These are phyloP conservation scores for Senna siamea DNA, from an alignment of 306 rosid genomes.

Conservation along the genomic window DNA sequence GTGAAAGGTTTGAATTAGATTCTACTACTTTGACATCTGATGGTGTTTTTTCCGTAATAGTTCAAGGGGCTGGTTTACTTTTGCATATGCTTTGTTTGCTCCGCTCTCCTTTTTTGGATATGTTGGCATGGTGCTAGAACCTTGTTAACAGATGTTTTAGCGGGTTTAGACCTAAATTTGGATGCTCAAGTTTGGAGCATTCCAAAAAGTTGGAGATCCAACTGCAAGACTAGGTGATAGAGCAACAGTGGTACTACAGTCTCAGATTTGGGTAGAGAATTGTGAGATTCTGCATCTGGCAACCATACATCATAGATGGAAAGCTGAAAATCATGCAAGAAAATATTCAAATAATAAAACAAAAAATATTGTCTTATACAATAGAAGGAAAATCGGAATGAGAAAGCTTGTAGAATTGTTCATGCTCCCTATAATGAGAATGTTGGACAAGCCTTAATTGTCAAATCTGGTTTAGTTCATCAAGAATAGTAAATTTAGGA, in stretches of 20 bases:
- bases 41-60: too few relatives aligned
- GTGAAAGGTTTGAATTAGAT: too few relatives aligned
- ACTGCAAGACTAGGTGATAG: too few relatives aligned
- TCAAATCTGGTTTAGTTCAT: neutral
- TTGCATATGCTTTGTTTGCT: too few relatives aligned
- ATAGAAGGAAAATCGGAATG: neutral
- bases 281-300: neutral
- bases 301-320: neutral
- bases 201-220: too few relatives aligned
- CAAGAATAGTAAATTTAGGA: slow-evolving; percentile 10
- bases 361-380: neutral
- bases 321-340: neutral
- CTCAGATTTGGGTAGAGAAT: neutral
- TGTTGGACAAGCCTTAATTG: neutral
- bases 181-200: too few relatives aligned
- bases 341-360: neutral
- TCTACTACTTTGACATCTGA: too few relatives aligned
- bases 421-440: neutral
- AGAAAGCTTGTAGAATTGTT: neutral
- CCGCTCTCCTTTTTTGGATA: too few relatives aligned
- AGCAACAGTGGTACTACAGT: neutral
- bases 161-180: too few relatives aligned
- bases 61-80: too few relatives aligned
- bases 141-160: too few relatives aligned
- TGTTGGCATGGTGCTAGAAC: too few relatives aligned